Conservation (phyloP, 2,329 filamentous ascomycete genomes). For the Podosphaera fusca region DNA sequence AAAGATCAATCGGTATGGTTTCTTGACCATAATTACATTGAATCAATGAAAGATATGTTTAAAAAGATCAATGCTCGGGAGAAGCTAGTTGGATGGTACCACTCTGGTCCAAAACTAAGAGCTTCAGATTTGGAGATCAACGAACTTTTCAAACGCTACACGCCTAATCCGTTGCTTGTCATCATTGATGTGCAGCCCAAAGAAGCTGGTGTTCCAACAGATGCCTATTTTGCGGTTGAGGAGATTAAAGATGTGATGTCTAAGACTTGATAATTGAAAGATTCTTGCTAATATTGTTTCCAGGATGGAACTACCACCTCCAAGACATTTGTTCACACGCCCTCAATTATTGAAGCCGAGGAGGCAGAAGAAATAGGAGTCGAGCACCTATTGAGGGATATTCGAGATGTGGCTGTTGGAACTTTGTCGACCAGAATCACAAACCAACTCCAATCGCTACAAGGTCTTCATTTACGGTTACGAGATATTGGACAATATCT, state of each 20-base stretch:
- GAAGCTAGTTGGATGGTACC: conserved; percentile 99
- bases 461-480: conserved; percentile 82
- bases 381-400: conserved; percentile 90
- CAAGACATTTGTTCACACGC: conserved; percentile 95
- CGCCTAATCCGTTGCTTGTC: conserved; percentile 81
- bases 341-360: conserved; percentile 94
- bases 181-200: conserved; percentile 98
- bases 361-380: conserved; percentile 98
- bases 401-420: conserved; percentile 90
- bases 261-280: too few species aligned
- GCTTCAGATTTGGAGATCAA: conserved; percentile 98
- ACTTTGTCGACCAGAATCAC: conserved; percentile 92
- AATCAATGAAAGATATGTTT: conserved; percentile 99
- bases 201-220: conserved; percentile 89
- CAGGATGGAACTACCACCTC: conserved; percentile 92
- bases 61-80: conserved; percentile 98
- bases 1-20: conserved; percentile 99
- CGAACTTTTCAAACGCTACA: conserved; percentile 98
- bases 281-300: not conserved
- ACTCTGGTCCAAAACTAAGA: conserved; percentile 88
- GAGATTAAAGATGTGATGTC: conserved; percentile 89
- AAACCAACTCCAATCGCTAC: conserved; percentile 88
- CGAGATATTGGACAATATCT: conserved; percentile 91
- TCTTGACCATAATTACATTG: conserved; percentile 96
- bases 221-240: conserved; percentile 97